These are phyloP conservation scores for Hysterium pulicare DNA, from an alignment of 2,329 filamentous ascomycete genomes.

Conservation along the genomic window DNA sequence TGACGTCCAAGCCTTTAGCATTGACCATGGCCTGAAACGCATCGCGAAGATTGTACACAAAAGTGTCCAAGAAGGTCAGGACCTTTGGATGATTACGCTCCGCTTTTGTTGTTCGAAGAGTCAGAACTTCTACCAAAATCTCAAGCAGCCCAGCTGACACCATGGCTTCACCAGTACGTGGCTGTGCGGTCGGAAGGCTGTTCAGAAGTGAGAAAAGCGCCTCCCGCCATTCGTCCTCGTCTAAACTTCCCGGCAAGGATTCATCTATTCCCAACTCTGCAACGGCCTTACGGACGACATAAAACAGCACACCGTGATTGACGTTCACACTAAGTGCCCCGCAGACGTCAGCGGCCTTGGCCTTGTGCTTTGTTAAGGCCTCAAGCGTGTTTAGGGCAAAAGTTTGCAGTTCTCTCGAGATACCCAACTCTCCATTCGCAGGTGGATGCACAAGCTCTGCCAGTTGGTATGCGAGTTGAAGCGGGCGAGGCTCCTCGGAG, in stretches of 20 bases:
- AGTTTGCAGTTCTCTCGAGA: slow-evolving; percentile 76
- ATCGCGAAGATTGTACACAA: slow-evolving; percentile 80
- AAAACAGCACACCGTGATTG: slow-evolving; percentile 92
- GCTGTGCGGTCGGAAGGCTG: slow-evolving; percentile 68
- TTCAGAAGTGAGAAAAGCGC: slow-evolving; percentile 84
- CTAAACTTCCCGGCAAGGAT: slow-evolving; percentile 52
- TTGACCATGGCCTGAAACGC: slow-evolving; percentile 80
- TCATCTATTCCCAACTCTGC: slow-evolving; percentile 64
- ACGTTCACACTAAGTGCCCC: slow-evolving; percentile 92
- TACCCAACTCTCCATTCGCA: slow-evolving; percentile 61
- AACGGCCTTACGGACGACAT: slow-evolving; percentile 86
- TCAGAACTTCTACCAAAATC: slow-evolving; percentile 83
- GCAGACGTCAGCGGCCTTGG: slow-evolving; percentile 76
- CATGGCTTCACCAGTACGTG: slow-evolving; percentile 75
- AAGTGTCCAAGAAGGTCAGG: slow-evolving; percentile 80
- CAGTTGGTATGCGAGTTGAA: slow-evolving; percentile 88
- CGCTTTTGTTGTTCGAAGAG: slow-evolving; percentile 75
- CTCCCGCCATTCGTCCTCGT: slow-evolving; percentile 87
- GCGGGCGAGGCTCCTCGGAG: slow-evolving; percentile 79
- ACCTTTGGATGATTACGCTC: slow-evolving; percentile 81
- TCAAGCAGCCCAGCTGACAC: slow-evolving; percentile 86
- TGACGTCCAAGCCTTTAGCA: slow-evolving; percentile 80
- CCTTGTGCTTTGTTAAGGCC: slow-evolving; percentile 75
- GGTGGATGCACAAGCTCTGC: slow-evolving; percentile 87
- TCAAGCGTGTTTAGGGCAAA: slow-evolving; percentile 79